Base-by-base conservation (phyloP, 2,329 filamentous ascomycete species). In the Penicillium psychrosexuale region DNA sequence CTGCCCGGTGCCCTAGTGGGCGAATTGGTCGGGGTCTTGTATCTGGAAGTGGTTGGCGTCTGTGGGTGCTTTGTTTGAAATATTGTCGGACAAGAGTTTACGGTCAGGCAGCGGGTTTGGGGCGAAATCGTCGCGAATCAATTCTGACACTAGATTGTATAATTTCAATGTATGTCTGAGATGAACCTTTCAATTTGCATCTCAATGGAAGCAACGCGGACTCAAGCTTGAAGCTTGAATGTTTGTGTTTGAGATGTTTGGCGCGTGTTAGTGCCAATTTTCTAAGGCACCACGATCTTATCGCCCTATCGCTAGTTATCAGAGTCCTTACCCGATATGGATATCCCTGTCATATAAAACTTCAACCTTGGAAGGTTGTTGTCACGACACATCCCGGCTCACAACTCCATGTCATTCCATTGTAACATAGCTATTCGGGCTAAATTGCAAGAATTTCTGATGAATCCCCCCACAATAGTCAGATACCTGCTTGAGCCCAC, bases 181-280 rank as follows among this genome's bases (percentile, higher is more conserved):
- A 36, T n/a, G 27, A 39, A 27, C 9, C 12, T 40, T 30, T 8
- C 15, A 19, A 45, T 40, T 34, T 40, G 47, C 28, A 33, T 51
- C n/a, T 24, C 34, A 39, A 50, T 15, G 5, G 27, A 37, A 34
- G 40, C 37, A 44, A 45, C 19, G 28, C 34, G 33, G 47, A 36
- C 47, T 55, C 24, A n/a, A 45, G 39, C 52, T 51, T 38, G 47
- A 50, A 55, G 47, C 47, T 45, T 39, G 40, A 37, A 34, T 51
- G 52, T 55, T 55, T 45, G 47, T 54, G 52, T 54, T 54, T 55
- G 47, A 24, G 52, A 34, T 55, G 52, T 55, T 55, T 55, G 47
- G n/a, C 40, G 27, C 39, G 24, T 34, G n/a, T 34, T 30, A 15
- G 1, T 33, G 52, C 52, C 52, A 11, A 9, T 9, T 44, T 33